phyloP scores from a whole-genome alignment of 2,329 filamentous ascomycete species.

The Diaporthe capsici region DNA sequence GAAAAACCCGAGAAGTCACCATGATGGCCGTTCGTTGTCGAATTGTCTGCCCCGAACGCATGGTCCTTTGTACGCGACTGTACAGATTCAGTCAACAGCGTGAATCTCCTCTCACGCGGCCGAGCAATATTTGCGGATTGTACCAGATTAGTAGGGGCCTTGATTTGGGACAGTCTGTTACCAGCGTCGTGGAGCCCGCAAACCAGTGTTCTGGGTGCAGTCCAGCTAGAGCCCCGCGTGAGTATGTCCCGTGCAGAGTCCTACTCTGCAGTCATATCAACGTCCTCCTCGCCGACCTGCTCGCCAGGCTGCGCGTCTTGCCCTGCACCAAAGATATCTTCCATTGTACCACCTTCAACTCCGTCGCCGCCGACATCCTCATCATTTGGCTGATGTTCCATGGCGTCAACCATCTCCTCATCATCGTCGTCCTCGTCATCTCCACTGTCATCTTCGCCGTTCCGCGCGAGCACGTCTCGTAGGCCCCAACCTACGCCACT shows the following conservation, averaged over 20 bases:
- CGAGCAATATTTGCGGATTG: neutral
- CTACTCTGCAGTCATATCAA: slow-evolving; percentile 53
- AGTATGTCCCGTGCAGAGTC: slow-evolving; percentile 2
- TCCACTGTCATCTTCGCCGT: slow-evolving; percentile 58
- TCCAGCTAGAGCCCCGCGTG: neutral
- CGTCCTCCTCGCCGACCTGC: slow-evolving; percentile 48
- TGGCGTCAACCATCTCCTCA: slow-evolving; percentile 59
- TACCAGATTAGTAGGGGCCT: too few relatives aligned
- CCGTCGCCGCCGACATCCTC: slow-evolving; percentile 62
- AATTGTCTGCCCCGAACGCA: neutral
- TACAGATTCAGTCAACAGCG: neutral
- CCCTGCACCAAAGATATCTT: slow-evolving; percentile 58
- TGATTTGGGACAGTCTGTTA: neutral
- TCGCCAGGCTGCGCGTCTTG: slow-evolving; percentile 38
- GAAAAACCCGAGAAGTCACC: neutral
- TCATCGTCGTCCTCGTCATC: slow-evolving; percentile 57
- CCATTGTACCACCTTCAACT: slow-evolving; percentile 67
- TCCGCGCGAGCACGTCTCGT: slow-evolving; percentile 69
- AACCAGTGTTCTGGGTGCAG: neutral
- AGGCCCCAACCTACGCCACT: slow-evolving; percentile 77
- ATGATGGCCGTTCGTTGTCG: neutral
- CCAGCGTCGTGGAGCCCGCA: too few relatives aligned
- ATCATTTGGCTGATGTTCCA: slow-evolving; percentile 56
- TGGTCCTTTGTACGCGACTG: neutral
- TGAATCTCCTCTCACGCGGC: too few relatives aligned